Percentiles rank a stretch among this genome's conserved stretches.
Evolutionary conservation across 2,329 filamentous ascomycete genomes (phyloP).

Genomic region (Fusarium austroafricanum): DNA sequence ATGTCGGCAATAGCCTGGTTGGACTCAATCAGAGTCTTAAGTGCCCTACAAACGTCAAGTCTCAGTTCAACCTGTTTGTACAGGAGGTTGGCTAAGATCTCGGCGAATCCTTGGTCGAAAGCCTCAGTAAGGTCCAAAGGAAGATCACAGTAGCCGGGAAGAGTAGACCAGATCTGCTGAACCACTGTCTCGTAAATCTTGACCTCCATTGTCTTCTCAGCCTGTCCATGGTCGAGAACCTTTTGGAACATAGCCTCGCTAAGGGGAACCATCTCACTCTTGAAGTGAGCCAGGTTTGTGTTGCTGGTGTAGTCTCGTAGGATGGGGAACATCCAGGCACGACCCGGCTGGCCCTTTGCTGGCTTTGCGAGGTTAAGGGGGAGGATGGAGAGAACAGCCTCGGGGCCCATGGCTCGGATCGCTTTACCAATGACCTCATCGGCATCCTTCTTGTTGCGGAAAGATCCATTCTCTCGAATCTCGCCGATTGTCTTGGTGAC

Average conservation of each 20-base stretch:
- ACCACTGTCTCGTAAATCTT: slow-evolving; percentile 99
- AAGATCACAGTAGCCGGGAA: slow-evolving; percentile 95
- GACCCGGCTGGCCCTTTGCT: slow-evolving; percentile 79
- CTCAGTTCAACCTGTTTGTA: slow-evolving; percentile 92
- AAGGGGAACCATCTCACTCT: slow-evolving; percentile 84
- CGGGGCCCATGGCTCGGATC: slow-evolving; percentile 89
- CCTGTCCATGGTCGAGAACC: slow-evolving; percentile 82
- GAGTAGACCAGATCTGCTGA: slow-evolving; percentile 92
- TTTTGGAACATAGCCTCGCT: slow-evolving; percentile 91
- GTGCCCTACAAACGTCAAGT: slow-evolving; percentile 84
- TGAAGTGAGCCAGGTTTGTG: slow-evolving; percentile 87
- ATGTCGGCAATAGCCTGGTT: slow-evolving; percentile 83
- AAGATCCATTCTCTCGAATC: slow-evolving; percentile 86
- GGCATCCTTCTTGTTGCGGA: slow-evolving; percentile 93
- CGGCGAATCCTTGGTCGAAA: slow-evolving; percentile 90
- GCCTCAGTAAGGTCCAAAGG: slow-evolving; percentile 80
- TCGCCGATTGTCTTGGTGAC: slow-evolving; percentile 86
- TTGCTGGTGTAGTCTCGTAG: slow-evolving; percentile 91
- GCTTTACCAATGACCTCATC: slow-evolving; percentile 91
- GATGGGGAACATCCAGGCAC: slow-evolving; percentile 94
- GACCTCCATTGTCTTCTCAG: slow-evolving; percentile 92
- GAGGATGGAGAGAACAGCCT: slow-evolving; percentile 82
- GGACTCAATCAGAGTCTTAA: slow-evolving; percentile 90
- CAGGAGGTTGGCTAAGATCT: slow-evolving; percentile 88
- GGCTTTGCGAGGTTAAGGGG: slow-evolving; percentile 88